phyloP scores from a whole-genome alignment of 2,329 filamentous ascomycete genomes.

The Blumeria hordei region DNA sequence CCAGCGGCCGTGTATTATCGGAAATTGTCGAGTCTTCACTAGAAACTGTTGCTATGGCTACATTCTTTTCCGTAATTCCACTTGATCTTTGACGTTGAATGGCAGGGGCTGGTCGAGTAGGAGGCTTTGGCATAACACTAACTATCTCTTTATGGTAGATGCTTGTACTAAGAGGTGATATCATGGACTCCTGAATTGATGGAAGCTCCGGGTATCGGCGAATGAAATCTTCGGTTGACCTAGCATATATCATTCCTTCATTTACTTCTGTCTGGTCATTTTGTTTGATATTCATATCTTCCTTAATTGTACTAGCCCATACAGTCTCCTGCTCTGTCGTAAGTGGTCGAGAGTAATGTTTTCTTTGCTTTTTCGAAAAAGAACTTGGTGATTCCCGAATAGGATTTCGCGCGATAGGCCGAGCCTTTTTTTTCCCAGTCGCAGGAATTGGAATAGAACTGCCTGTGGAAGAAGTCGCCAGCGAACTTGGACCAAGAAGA shows the following conservation, averaged over 20 bases:
- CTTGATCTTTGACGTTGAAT: constrained; percentile 47
- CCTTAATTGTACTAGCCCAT: constrained; percentile 48
- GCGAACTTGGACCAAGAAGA: constrained; percentile 34
- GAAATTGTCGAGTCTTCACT: constrained; percentile 18
- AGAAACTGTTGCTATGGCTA: constrained; percentile 15
- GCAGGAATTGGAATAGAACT: constrained; percentile 4
- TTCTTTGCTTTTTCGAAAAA: constrained; percentile 16
- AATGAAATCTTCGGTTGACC: constrained; percentile 62
- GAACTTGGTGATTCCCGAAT: constrained; percentile 14
- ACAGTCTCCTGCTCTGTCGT: constrained; percentile 57
- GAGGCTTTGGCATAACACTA: constrained; percentile 13
- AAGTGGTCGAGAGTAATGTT: constrained; percentile 37
- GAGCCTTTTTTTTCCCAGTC: constrained; percentile 15
- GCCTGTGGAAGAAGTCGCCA: constrained; percentile 30
- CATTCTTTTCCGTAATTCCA: constrained; percentile 40
- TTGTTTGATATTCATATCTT: constrained; percentile 15
- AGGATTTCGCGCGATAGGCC: constrained; percentile 25
- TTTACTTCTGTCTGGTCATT: constrained; percentile 26
- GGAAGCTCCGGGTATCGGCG: constrained; percentile 55
- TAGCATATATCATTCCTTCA: constrained; percentile 30
- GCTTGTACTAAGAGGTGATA: constrained; percentile 12
- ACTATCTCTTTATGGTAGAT: constrained; percentile 12
- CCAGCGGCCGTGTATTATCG: constrained; percentile 22
- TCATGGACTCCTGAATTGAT: constrained; percentile 35
- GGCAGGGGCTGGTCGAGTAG: constrained; percentile 24